These are phyloP conservation scores for Colletotrichum kahawae DNA, from an alignment of 2,329 filamentous ascomycete species.

Conservation along the genomic window DNA sequence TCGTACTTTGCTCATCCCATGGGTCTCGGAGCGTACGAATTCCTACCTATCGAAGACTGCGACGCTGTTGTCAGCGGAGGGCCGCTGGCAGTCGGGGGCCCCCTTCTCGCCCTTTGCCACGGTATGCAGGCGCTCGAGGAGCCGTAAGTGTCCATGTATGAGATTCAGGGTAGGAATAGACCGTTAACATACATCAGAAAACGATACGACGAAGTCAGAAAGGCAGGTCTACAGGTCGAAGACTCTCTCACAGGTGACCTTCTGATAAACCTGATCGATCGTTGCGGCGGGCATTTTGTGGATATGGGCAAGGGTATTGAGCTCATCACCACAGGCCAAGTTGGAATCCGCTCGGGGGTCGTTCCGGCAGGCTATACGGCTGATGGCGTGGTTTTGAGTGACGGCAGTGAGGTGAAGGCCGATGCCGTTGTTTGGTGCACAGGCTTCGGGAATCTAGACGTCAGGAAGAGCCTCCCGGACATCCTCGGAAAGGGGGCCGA, in stretches of 20 bases:
- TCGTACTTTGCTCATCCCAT: slow-evolving; percentile 30
- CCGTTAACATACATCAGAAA: not conserved
- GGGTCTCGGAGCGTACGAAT: slow-evolving; percentile 35
- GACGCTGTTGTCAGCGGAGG: slow-evolving; percentile 25
- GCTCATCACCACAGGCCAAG: slow-evolving; percentile 33
- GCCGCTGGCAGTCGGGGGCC: slow-evolving; percentile 8
- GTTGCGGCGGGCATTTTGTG: slow-evolving; percentile 39
- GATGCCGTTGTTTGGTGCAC: slow-evolving; percentile 43
- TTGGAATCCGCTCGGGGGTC: slow-evolving; percentile 29
- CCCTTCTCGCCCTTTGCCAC: not conserved
- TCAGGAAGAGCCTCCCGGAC: slow-evolving; percentile 28
- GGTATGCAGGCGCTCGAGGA: not conserved
- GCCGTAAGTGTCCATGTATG: slow-evolving; percentile 15
- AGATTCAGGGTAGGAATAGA: not conserved
- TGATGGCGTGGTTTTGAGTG: slow-evolving; percentile 32
- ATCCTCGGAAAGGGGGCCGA: slow-evolving; percentile 30
- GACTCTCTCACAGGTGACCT: slow-evolving; percentile 17
- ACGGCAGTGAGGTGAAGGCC: slow-evolving; percentile 31
- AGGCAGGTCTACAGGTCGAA: not conserved
- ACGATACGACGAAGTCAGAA: not conserved
- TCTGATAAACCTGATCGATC: slow-evolving; percentile 29
- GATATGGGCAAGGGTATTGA: slow-evolving; percentile 36
- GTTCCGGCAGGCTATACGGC: slow-evolving; percentile 32
- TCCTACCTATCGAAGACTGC: slow-evolving; percentile 17
- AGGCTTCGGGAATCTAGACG: slow-evolving; percentile 36